phyloP scores from a whole-genome alignment of 345 rosid genomes.

The Laguncularia racemosa region DNA sequence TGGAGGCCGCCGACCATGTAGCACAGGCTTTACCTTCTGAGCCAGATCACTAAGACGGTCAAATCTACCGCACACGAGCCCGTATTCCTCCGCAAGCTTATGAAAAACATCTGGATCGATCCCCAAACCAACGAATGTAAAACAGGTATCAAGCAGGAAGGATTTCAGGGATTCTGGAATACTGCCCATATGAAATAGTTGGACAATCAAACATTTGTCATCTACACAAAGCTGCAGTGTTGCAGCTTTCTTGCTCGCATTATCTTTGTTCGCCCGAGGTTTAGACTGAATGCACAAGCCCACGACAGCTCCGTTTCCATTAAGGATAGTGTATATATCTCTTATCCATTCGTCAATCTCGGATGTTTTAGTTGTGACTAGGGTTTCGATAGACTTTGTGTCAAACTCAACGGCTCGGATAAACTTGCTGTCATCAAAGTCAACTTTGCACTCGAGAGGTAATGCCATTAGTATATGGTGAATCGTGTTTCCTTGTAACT shows the following conservation, averaged over 20 bases:
- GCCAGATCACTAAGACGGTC: too few species aligned
- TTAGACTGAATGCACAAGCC: conserved; percentile 37
- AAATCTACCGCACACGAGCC: conserved; percentile 6
- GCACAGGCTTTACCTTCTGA: too few species aligned
- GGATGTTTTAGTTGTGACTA: conserved; percentile 9
- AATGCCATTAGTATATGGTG: too few species aligned
- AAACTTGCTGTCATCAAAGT: too few species aligned
- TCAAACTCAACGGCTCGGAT: conserved; percentile 9
- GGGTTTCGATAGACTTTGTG: conserved; percentile 18
- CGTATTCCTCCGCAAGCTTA: conserved; percentile 22
- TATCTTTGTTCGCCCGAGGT: conserved; percentile 4
- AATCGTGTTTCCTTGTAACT: too few species aligned
- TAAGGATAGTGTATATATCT: not conserved
- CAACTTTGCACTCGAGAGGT: too few species aligned
- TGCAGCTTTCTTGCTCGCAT: conserved; percentile 16
- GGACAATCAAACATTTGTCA: conserved; percentile 26
- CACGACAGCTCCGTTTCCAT: conserved; percentile 8
- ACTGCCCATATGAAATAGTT: conserved; percentile 17
- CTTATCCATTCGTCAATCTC: conserved; percentile 16
- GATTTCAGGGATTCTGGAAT: conserved; percentile 16
- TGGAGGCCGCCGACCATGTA: too few species aligned
- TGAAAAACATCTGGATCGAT: conserved; percentile 13
- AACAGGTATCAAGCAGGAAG: conserved; percentile 8
- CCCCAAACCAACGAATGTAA: conserved; percentile 25
- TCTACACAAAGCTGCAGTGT: conserved; percentile 26